Conservation (phyloP, 2,329 filamentous ascomycete genomes). For the Cladorrhinum sp. region DNA sequence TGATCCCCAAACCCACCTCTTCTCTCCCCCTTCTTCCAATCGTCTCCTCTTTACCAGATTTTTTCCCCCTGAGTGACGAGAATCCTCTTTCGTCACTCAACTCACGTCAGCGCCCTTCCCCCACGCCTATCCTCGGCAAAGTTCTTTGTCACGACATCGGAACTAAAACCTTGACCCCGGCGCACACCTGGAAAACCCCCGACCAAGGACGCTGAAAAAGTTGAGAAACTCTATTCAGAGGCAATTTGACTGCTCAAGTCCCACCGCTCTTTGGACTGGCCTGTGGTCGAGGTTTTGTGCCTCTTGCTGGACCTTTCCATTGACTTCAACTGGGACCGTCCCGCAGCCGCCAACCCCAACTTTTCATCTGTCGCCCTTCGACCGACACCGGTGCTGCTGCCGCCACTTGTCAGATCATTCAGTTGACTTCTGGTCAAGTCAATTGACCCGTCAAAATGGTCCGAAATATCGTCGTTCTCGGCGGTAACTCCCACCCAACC, state of each 20-base stretch:
- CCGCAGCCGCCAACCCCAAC: conserved; percentile 20
- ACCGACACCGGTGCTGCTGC: conserved; percentile 13
- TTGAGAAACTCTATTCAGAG: background rate
- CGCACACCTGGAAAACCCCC: background rate
- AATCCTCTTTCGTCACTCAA: background rate
- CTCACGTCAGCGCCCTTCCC: background rate
- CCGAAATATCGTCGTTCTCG: conserved; percentile 88
- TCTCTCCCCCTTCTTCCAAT: conserved; percentile 10
- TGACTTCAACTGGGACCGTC: conserved; percentile 12
- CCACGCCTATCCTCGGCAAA: conserved; percentile 26
- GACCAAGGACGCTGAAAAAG: background rate
- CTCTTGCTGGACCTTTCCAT: conserved; percentile 11
- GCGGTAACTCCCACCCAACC: conserved; percentile 87
- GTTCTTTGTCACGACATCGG: conserved; percentile 21
- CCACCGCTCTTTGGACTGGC: background rate
- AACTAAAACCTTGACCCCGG: background rate
- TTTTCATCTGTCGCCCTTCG: conserved; percentile 17
- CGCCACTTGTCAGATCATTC: conserved; percentile 15
- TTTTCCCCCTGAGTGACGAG: background rate
- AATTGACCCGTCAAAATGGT: conserved; percentile 59
- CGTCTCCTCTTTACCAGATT: background rate
- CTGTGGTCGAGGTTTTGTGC: background rate
- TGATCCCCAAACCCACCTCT: conserved; percentile 18
- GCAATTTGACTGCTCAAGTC: background rate
- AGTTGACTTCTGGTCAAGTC: conserved; percentile 7